Evolutionary conservation across 1,139 yeast species (phyloP).

Genomic region (Sugiyamaella novakii): DNA sequence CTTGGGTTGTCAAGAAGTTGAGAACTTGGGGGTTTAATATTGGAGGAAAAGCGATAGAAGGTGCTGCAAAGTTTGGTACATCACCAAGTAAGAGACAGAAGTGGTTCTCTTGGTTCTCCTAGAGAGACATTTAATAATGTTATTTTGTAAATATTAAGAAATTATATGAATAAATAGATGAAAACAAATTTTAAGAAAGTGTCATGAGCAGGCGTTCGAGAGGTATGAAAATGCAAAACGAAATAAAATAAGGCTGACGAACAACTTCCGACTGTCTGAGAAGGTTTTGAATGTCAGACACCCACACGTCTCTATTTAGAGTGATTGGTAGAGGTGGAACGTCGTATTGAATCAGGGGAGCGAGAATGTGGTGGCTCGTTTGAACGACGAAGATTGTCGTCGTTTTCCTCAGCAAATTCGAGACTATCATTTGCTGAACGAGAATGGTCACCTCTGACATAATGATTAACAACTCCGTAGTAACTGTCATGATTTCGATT

Average conservation of each 20-base stretch:
- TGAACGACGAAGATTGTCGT: too few relatives aligned
- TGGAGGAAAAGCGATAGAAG: conserved; percentile 49
- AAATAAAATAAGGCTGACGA: too few relatives aligned
- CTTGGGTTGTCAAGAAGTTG: conserved; percentile 65
- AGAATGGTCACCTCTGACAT: neutral
- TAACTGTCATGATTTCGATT: conserved; percentile 3
- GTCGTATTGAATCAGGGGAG: too few relatives aligned
- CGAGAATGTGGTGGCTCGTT: too few relatives aligned
- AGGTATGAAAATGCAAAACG: neutral
- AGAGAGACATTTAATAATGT: conserved; percentile 11
- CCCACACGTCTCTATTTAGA: too few relatives aligned
- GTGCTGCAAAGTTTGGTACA: conserved; percentile 51
- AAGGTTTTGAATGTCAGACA: too few relatives aligned
- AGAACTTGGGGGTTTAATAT: conserved; percentile 81
- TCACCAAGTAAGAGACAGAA: conserved; percentile 54
- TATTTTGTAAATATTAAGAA: conserved; percentile 7
- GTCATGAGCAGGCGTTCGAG: conserved; percentile 5
- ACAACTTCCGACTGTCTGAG: too few relatives aligned
- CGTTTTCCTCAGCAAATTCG: neutral
- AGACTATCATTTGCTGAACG: neutral
- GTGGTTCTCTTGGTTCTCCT: conserved; percentile 67
- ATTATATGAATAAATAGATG: conserved; percentile 13
- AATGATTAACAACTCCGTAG: conserved; percentile 10
- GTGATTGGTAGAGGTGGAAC: too few relatives aligned
- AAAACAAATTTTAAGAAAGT: neutral